A percentile compares a stretch with the other conserved stretches of the same genome.
phyloP scores from a whole-genome alignment of 2,329 filamentous ascomycete species.

The Sporothrix schenckii region DNA sequence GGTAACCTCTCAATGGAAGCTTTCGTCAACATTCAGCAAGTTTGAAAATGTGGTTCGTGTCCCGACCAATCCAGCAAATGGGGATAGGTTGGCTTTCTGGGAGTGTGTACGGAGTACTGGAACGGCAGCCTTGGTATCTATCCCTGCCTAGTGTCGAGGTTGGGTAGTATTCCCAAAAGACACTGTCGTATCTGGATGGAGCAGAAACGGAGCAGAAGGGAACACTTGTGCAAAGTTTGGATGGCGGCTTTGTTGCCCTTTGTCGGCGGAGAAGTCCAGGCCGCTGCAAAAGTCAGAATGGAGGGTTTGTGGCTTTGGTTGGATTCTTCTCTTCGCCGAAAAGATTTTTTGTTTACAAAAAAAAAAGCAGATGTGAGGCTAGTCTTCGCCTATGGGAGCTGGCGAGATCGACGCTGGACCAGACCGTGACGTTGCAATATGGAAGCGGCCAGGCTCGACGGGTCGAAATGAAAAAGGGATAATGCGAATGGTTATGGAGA shows the following conservation, averaged over 20 bases:
- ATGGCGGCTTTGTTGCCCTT: slow-evolving; percentile 1
- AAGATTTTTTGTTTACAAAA: no score
- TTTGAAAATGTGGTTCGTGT: not conserved
- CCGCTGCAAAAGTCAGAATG: no score
- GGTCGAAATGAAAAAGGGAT: not conserved
- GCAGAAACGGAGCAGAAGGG: not conserved
- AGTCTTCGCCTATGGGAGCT: slow-evolving; percentile 24
- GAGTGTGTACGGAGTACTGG: slow-evolving; percentile 7
- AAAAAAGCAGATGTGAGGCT: slow-evolving; percentile 8
- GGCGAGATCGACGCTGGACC: slow-evolving; percentile 30
- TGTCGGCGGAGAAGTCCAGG: slow-evolving; percentile 15
- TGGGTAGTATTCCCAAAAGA: slow-evolving; percentile 24
- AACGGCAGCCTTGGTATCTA: slow-evolving; percentile 20
- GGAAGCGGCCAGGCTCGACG: not conserved
- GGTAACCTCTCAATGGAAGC: not conserved
- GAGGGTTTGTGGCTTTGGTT: not conserved
- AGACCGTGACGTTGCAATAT: slow-evolving; percentile 28
- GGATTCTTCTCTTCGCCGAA: not conserved
- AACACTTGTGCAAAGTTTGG: slow-evolving; percentile 7
- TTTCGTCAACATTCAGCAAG: not conserved
- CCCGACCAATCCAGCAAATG: slow-evolving; percentile 21
- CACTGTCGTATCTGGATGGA: slow-evolving; percentile 19
- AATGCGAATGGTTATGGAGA: not conserved
- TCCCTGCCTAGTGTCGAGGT: slow-evolving; percentile 26
- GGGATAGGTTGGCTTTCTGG: slow-evolving; percentile 15